These are phyloP conservation scores for Hirschfeldia incana DNA, from an alignment of 345 rosid species.

Conservation along the genomic window DNA sequence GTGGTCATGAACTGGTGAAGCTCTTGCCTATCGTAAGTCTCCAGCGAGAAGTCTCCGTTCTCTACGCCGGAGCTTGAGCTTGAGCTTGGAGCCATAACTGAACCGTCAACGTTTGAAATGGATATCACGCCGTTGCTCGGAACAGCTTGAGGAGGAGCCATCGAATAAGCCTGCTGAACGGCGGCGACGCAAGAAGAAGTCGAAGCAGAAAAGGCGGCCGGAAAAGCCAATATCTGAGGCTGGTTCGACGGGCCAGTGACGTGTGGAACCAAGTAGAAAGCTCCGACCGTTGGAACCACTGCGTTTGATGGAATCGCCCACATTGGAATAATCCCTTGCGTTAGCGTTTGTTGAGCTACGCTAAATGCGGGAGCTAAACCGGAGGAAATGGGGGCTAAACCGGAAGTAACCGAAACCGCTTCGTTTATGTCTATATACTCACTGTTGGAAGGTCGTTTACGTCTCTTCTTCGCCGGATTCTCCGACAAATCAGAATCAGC, in stretches of 20 bases:
- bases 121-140: constrained; percentile 11
- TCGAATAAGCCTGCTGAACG: constrained; percentile 50
- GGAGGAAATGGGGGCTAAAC: constrained; percentile 4
- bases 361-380: not conserved
- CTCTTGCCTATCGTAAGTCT: constrained; percentile 70
- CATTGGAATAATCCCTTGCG: constrained; percentile 77
- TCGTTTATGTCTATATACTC: constrained; percentile 70
- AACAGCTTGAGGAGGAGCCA: constrained; percentile 25
- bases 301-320: constrained; percentile 82
- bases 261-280: constrained; percentile 60
- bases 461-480: constrained; percentile 50
- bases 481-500: constrained; percentile 34
- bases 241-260: constrained; percentile 48
- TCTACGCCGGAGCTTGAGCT: constrained; percentile 38
- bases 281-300: constrained; percentile 55
- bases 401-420: constrained; percentile 43
- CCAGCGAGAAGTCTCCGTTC: constrained; percentile 56
- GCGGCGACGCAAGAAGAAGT: constrained; percentile 55
- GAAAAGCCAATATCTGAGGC: constrained; percentile 61
- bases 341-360: constrained; percentile 43
- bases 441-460: constrained; percentile 71
- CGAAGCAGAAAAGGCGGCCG: constrained; percentile 34
- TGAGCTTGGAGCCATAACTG: constrained; percentile 61
- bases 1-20: constrained; percentile 58
- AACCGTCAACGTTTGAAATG: too few relatives aligned